These are phyloP conservation scores for Licmophora abbreviata DNA, from an alignment of 108 stramenopile species.

Conservation along the genomic window DNA sequence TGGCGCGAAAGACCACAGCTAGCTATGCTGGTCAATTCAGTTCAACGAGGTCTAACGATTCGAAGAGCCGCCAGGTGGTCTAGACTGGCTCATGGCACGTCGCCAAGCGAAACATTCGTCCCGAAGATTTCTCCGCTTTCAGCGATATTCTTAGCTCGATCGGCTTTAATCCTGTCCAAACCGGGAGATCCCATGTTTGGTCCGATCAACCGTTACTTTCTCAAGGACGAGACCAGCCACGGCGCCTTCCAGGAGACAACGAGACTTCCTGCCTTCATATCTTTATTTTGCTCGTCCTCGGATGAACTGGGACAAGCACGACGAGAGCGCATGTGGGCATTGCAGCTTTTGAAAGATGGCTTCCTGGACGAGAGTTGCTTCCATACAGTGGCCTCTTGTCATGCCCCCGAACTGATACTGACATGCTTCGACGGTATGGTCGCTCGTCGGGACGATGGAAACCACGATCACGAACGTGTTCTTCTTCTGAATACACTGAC, in stretches of 20 bases:
- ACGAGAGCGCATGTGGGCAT: conserved; percentile 63
- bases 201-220: conserved; percentile 67
- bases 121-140: conserved; percentile 52
- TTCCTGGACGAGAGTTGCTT: conserved; percentile 55
- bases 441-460: conserved; percentile 5
- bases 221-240: conserved; percentile 48
- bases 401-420: conserved; percentile 71
- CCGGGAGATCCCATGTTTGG: conserved; percentile 70
- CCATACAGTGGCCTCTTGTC: conserved; percentile 47
- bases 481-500: conserved; percentile 19
- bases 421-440: conserved; percentile 39
- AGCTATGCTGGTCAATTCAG: conserved; percentile 66
- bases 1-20: conserved; percentile 78
- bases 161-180: conserved; percentile 44
- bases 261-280: conserved; percentile 69
- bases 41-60: conserved; percentile 53
- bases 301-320: conserved; percentile 40
- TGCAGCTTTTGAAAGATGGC: conserved; percentile 54
- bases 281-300: conserved; percentile 66
- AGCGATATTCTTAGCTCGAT: conserved; percentile 63
- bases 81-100: conserved; percentile 6
- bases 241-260: conserved; percentile 76
- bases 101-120: conserved; percentile 10
- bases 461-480: conserved; percentile 18
- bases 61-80: conserved; percentile 25